Percentiles rank a stretch among this genome's conserved stretches.
Conservation (phyloP, 192 early-diverging fungal genomes). For the Umbelopsis sp. region DNA sequence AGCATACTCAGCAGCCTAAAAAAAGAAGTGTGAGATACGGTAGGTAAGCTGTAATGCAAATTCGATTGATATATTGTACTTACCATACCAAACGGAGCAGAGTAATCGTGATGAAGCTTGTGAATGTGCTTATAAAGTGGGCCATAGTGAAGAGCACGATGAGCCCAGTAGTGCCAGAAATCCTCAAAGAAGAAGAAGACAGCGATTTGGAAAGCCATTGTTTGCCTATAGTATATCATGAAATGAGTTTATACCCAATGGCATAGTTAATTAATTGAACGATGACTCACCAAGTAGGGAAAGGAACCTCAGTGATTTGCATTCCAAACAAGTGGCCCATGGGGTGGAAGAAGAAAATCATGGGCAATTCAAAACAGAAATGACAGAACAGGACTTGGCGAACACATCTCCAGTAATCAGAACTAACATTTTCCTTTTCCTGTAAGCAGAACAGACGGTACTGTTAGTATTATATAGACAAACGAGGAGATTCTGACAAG, state of each 20-base stretch:
- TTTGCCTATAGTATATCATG: slow-evolving; percentile 34
- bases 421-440: slow-evolving; percentile 64
- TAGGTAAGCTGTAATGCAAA: neutral
- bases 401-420: slow-evolving; percentile 75
- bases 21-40: neutral
- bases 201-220: slow-evolving; percentile 64
- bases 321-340: slow-evolving; percentile 83
- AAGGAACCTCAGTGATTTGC: slow-evolving; percentile 77
- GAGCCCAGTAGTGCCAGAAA: slow-evolving; percentile 89
- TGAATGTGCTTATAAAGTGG: slow-evolving; percentile 89
- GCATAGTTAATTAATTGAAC: too few relatives aligned
- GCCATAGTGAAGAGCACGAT: slow-evolving; percentile 87
- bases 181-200: slow-evolving; percentile 88
- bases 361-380: slow-evolving; percentile 79
- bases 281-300: slow-evolving; percentile 68
- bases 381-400: slow-evolving; percentile 75
- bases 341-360: slow-evolving; percentile 89
- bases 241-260: neutral
- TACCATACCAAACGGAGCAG: slow-evolving; percentile 76
- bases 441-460: slow-evolving; percentile 23
- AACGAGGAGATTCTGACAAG: too few relatives aligned
- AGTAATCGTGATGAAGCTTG: slow-evolving; percentile 93
- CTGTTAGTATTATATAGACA: neutral
- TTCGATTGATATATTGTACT: slow-evolving; percentile 34
- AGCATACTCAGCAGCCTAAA: slow-evolving; percentile 81